phyloP scores from a whole-genome alignment of 179 eudicot genomes.

The Silene vulgaris region DNA sequence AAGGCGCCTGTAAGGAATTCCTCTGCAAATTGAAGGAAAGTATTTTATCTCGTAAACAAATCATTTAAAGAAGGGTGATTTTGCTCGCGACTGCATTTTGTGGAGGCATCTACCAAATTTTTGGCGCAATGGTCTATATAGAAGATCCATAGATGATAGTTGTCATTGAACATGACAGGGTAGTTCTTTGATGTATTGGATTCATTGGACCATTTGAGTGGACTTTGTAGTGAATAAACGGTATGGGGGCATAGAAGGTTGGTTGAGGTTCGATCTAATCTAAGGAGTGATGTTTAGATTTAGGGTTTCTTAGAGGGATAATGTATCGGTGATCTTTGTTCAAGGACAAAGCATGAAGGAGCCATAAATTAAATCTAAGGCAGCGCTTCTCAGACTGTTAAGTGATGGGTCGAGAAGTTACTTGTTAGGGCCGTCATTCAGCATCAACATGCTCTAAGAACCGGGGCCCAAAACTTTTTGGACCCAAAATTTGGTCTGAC shows the following conservation, averaged over 20 bases:
- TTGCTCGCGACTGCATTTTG: too few relatives aligned
- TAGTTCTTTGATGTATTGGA: background rate
- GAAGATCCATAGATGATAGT: too few relatives aligned
- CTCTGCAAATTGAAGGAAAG: too few relatives aligned
- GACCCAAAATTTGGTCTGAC: too few relatives aligned
- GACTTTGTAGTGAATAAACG: background rate
- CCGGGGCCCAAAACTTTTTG: too few relatives aligned
- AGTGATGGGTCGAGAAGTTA: background rate
- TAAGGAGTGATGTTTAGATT: background rate
- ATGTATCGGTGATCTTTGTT: background rate
- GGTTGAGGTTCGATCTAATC: background rate
- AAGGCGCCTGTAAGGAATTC: too few relatives aligned
- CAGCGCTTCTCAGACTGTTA: background rate
- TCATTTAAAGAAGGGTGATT: too few relatives aligned
- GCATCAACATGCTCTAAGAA: too few relatives aligned
- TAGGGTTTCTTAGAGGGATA: background rate
- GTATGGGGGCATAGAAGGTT: background rate
- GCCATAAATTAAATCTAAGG: background rate
- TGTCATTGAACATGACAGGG: background rate
- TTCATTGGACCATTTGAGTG: background rate
- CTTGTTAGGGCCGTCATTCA: background rate
- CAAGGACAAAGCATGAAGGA: slow-evolving; percentile 1
- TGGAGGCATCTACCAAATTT: too few relatives aligned
- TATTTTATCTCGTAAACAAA: too few relatives aligned
- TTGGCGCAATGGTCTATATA: too few relatives aligned